These are phyloP conservation scores for Phialemonium atrogriseum DNA, from an alignment of 2,329 filamentous ascomycete genomes.

Conservation along the genomic window DNA sequence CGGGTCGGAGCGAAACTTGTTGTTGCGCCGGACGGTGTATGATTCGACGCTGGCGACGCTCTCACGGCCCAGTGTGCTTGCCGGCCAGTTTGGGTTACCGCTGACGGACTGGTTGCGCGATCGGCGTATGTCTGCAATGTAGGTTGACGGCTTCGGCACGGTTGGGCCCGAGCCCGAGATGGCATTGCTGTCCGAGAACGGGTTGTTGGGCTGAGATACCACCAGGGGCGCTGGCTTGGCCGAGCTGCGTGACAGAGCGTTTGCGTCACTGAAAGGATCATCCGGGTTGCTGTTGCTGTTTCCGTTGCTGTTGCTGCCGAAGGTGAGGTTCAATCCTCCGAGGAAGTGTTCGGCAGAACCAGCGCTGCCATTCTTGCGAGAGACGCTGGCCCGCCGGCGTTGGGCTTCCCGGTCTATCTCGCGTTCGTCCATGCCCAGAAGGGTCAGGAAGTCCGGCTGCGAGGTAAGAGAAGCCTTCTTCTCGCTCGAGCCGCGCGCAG, in stretches of 20 bases:
- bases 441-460: slow-evolving; percentile 35
- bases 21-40: slow-evolving; percentile 38
- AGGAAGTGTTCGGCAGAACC: slow-evolving; percentile 30
- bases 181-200: slow-evolving; percentile 42
- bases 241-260: slow-evolving; percentile 29
- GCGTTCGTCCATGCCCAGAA: slow-evolving; percentile 32
- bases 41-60: slow-evolving; percentile 32
- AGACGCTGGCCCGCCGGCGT: slow-evolving; percentile 21
- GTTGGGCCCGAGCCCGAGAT: slow-evolving; percentile 19
- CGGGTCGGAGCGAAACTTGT: slow-evolving; percentile 55
- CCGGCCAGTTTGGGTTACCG: slow-evolving; percentile 16
- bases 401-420: slow-evolving; percentile 29
- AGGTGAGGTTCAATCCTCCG: slow-evolving; percentile 27
- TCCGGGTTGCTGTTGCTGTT: slow-evolving; percentile 7
- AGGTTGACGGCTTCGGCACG: slow-evolving; percentile 26
- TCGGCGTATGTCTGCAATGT: slow-evolving; percentile 37
- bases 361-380: slow-evolving; percentile 22
- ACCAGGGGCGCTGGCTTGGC: slow-evolving; percentile 28
- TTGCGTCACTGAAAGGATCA: slow-evolving; percentile 43
- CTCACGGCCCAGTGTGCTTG: slow-evolving; percentile 33
- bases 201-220: slow-evolving; percentile 26
- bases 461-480: slow-evolving; percentile 8
- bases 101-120: slow-evolving; percentile 39
- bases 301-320: slow-evolving; percentile 17
- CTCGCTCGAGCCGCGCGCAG: slow-evolving; percentile 17